Evolutionary conservation across 345 rosid species (phyloP).

Genomic region (Sisymbrium altissimum): DNA sequence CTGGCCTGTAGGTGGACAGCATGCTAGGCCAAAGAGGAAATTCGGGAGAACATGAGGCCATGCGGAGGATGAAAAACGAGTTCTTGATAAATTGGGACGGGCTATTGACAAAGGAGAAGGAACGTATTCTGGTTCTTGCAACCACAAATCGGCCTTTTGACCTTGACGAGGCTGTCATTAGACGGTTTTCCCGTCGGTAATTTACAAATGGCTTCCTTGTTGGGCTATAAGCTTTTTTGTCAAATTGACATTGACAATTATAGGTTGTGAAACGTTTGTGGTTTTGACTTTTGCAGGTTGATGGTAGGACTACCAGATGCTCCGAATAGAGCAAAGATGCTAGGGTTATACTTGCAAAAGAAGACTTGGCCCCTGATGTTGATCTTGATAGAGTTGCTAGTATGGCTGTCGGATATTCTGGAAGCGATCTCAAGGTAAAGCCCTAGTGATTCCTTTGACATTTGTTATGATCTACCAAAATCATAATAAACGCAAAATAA

Average conservation of each 20-base stretch:
- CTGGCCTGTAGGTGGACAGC: slow-evolving; percentile 73
- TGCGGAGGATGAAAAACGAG: slow-evolving; percentile 93
- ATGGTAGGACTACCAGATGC: slow-evolving; percentile 91
- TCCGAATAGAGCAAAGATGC: slow-evolving; percentile 74
- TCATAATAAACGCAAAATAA: background rate
- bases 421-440: slow-evolving; percentile 88
- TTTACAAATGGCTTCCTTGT: background rate
- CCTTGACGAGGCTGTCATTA: slow-evolving; percentile 96
- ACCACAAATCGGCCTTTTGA: slow-evolving; percentile 96
- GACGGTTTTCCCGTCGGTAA: slow-evolving; percentile 82
- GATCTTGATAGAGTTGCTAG: slow-evolving; percentile 70
- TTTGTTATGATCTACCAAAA: background rate
- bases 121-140: slow-evolving; percentile 86
- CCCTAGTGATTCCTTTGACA: background rate
- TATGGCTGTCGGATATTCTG: slow-evolving; percentile 89
- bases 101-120: slow-evolving; percentile 72
- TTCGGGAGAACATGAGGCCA: slow-evolving; percentile 82
- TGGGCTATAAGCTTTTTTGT: background rate
- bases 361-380: slow-evolving; percentile 68
- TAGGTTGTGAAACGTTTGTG: background rate
- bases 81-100: slow-evolving; percentile 99
- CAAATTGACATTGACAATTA: background rate
- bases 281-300: slow-evolving; percentile 44
- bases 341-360: slow-evolving; percentile 74
- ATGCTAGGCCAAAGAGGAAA: slow-evolving; percentile 87